These are phyloP conservation scores for Hymenoscyphus albidus DNA, from an alignment of 2,329 filamentous ascomycete species.

Conservation along the genomic window DNA sequence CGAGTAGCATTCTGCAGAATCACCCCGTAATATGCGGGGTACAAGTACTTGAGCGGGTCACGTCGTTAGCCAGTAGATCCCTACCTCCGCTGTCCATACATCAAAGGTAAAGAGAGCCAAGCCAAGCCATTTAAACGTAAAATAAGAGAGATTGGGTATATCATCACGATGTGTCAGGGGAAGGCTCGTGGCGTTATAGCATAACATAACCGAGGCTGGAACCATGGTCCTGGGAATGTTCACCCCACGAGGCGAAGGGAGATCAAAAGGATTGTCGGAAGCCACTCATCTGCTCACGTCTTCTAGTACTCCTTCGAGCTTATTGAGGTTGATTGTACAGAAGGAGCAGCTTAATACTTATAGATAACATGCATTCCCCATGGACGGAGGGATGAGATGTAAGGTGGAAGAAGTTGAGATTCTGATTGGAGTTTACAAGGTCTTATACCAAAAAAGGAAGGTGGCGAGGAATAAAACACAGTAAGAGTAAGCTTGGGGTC, in stretches of 20 bases:
- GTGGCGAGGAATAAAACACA: neutral
- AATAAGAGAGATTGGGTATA: neutral
- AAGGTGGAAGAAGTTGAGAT: neutral
- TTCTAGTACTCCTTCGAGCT: neutral
- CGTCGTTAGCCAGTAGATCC: neutral
- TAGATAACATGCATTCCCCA: neutral
- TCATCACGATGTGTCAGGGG: neutral
- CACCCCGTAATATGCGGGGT: constrained; percentile 5
- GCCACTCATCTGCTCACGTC: neutral
- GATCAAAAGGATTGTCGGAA: neutral
- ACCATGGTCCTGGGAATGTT: neutral
- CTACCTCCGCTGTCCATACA: neutral
- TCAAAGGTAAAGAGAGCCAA: neutral
- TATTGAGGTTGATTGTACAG: neutral
- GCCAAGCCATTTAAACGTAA: neutral
- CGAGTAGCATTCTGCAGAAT: neutral
- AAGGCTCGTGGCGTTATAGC: constrained; percentile 5
- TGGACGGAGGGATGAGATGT: neutral
- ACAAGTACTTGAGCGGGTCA: neutral
- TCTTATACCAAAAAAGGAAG: neutral
- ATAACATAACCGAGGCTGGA: constrained; percentile 8
- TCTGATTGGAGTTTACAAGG: neutral
- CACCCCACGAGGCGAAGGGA: neutral
- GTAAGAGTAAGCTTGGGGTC: neutral
- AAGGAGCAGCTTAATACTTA: neutral